Conservation (phyloP, 768 basidiomycete genomes). For the Panellus pusillus region DNA sequence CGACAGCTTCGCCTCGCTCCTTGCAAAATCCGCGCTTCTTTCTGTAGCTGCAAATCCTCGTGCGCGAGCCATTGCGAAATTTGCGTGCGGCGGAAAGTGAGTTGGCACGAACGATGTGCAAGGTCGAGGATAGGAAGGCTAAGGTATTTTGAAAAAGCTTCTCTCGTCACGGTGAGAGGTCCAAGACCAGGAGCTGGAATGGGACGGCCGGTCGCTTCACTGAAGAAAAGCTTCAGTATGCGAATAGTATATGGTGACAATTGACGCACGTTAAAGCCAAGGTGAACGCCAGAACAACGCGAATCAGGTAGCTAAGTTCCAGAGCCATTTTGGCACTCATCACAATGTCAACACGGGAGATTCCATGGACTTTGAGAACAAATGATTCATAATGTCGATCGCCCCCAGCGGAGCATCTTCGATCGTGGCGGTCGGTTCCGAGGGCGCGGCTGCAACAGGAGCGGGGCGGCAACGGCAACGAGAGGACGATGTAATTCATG, state of each 20-base stretch:
- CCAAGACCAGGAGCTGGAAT: constrained; percentile 97
- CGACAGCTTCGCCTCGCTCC: too few relatives aligned
- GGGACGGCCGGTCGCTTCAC: constrained; percentile 97
- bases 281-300: constrained; percentile 91
- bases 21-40: too few relatives aligned
- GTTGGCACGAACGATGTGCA: too few relatives aligned
- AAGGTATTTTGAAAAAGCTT: constrained; percentile 77
- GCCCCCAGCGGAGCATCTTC: too few relatives aligned
- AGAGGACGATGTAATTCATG: constrained; percentile 88
- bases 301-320: constrained; percentile 93
- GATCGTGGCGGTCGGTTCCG: constrained; percentile 69
- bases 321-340: constrained; percentile 97
- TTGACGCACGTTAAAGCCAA: constrained; percentile 88
- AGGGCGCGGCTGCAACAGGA: constrained; percentile 47
- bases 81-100: too few relatives aligned
- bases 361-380: constrained; percentile 99
- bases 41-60: too few relatives aligned
- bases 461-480: constrained; percentile 41
- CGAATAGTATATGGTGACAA: constrained; percentile 1
- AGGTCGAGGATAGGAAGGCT: too few relatives aligned
- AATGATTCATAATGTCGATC: constrained; percentile 84
- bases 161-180: constrained; percentile 83
- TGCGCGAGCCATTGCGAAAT: too few relatives aligned
- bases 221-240: too few relatives aligned
- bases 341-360: constrained; percentile 94